Conservation (phyloP, 306 rosid species). For the Purshia tridentata region DNA sequence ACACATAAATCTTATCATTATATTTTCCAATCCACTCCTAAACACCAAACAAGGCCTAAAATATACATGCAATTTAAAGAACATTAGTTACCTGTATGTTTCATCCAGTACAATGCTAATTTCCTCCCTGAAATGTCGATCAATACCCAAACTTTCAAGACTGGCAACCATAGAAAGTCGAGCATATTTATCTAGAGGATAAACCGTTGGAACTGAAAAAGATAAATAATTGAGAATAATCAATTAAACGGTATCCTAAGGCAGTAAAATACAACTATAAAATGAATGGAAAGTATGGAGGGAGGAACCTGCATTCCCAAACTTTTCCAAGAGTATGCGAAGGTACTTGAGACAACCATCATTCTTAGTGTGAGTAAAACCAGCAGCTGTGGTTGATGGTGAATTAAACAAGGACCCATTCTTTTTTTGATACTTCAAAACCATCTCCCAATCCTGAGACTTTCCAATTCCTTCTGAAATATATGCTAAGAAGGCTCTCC, state of each 20-base stretch:
- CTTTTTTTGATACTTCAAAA: conserved; percentile 70
- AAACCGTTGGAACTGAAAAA: conserved; percentile 67
- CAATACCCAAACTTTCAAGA: conserved; percentile 74
- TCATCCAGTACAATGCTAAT: conserved; percentile 64
- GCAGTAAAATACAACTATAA: conserved; percentile 5
- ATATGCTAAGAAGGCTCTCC: conserved; percentile 71
- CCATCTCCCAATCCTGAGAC: conserved; percentile 55
- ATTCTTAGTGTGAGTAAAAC: conserved; percentile 52
- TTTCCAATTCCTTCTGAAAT: conserved; percentile 66
- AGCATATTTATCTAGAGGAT: conserved; percentile 67
- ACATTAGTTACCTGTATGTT: conserved; percentile 53
- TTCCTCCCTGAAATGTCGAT: conserved; percentile 66
- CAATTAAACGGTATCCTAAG: conserved; percentile 8
- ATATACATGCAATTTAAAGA: no score
- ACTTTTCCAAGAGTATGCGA: conserved; percentile 48
- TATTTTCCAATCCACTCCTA: no score
- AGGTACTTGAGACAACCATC: conserved; percentile 66
- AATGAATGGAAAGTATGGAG: conserved; percentile 6
- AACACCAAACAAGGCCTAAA: no score
- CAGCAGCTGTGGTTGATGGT: conserved; percentile 81
- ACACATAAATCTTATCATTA: no score
- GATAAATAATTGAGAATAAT: neutral
- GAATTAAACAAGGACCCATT: conserved; percentile 84
- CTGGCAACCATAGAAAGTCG: conserved; percentile 66
- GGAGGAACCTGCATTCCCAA: conserved; percentile 62